Conservation (phyloP, 495 filamentous ascomycete genomes). For the Penicillium coprophilum region DNA sequence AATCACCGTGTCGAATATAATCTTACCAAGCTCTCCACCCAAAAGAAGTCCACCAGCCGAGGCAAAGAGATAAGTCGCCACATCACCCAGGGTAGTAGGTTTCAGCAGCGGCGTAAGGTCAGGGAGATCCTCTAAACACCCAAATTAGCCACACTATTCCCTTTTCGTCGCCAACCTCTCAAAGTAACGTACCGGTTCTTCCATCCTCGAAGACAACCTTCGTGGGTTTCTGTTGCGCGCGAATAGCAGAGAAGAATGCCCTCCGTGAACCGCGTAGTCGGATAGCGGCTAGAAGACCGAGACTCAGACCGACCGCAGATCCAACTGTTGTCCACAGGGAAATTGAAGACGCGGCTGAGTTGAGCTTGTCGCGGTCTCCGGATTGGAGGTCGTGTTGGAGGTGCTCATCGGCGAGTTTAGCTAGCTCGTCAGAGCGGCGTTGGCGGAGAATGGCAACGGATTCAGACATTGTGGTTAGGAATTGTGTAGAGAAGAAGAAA, state of each 20-base stretch:
- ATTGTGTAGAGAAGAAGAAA: background rate
- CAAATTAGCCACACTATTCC: background rate
- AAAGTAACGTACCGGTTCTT: slow-evolving; percentile 45
- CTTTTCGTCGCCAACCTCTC: background rate
- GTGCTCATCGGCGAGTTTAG: slow-evolving; percentile 61
- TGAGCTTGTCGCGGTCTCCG: slow-evolving; percentile 59
- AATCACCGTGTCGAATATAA: background rate
- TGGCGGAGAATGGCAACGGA: slow-evolving; percentile 58
- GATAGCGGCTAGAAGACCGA: slow-evolving; percentile 58
- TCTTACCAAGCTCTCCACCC: slow-evolving; percentile 58
- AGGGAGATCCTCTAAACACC: slow-evolving; percentile 54
- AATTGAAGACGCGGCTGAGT: slow-evolving; percentile 52
- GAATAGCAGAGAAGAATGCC: slow-evolving; percentile 59
- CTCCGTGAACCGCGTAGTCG: slow-evolving; percentile 54
- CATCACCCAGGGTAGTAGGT: slow-evolving; percentile 58
- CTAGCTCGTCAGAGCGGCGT: slow-evolving; percentile 52
- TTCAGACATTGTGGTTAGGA: slow-evolving; percentile 36
- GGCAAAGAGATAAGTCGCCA: slow-evolving; percentile 64
- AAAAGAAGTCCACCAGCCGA: slow-evolving; percentile 60
- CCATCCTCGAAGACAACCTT: slow-evolving; percentile 63
- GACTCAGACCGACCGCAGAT: slow-evolving; percentile 56
- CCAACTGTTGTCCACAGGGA: slow-evolving; percentile 56
- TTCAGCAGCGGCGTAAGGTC: slow-evolving; percentile 57
- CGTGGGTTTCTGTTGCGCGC: slow-evolving; percentile 56
- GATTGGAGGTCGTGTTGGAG: slow-evolving; percentile 59